phyloP scores from a whole-genome alignment of 2,329 filamentous ascomycete species.

The Myriosclerotinia scirpicola region DNA sequence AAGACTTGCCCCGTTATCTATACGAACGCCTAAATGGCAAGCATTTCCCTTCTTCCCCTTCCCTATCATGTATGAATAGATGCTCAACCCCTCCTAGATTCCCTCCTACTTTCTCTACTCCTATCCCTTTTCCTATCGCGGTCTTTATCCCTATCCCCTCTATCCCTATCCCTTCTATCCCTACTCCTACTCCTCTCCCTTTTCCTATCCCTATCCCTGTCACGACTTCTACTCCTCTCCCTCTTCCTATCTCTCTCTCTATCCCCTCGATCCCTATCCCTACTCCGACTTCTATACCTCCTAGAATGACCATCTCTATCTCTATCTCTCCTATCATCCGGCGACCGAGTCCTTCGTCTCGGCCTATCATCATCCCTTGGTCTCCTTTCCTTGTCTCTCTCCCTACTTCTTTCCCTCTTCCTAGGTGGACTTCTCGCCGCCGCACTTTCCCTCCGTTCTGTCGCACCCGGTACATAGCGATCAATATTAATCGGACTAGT shows the following conservation, averaged over 20 bases:
- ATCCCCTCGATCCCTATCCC: conserved; percentile 22
- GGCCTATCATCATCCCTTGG: conserved; percentile 25
- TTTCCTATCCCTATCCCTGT: conserved; percentile 19
- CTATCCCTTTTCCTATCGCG: conserved; percentile 32
- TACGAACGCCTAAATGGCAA: not conserved
- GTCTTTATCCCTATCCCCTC: conserved; percentile 24
- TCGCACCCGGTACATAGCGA: conserved; percentile 39
- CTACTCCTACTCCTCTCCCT: conserved; percentile 12
- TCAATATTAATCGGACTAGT: conserved; percentile 41
- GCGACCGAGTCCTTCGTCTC: conserved; percentile 27
- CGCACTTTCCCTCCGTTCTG: conserved; percentile 34
- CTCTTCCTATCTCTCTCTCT: conserved; percentile 26
- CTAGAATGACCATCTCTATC: conserved; percentile 20
- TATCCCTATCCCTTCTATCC: conserved; percentile 10
- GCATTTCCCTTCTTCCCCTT: not conserved
- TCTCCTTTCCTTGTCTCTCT: conserved; percentile 30
- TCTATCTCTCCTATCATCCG: conserved; percentile 22
- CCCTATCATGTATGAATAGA: not conserved
- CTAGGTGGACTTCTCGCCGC: conserved; percentile 27
- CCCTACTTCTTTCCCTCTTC: conserved; percentile 36
- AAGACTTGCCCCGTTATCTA: not conserved
- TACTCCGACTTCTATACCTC: conserved; percentile 31
- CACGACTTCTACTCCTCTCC: conserved; percentile 24
- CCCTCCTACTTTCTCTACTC: conserved; percentile 31
- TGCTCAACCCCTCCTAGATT: conserved; percentile 32